phyloP scores from a whole-genome alignment of 805 yeast species.

The Spathaspora sp. region DNA sequence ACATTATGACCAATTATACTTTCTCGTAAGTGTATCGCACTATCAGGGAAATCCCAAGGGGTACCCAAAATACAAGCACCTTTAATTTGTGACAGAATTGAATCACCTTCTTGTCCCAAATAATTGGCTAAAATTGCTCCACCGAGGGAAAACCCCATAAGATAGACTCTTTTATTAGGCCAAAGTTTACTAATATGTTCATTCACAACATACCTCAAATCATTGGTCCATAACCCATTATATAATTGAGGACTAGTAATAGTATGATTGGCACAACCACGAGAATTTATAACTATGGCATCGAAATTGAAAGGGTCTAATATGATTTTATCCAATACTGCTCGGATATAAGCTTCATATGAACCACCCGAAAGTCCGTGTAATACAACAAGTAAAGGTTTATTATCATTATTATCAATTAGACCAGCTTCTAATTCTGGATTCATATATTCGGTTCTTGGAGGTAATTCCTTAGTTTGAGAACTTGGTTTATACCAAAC shows the following conservation, averaged over 20 bases:
- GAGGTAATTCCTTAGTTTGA: constrained; percentile 57
- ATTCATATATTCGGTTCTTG: constrained; percentile 61
- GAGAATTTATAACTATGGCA: constrained; percentile 58
- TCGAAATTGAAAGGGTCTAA: constrained; percentile 42
- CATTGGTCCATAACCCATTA: constrained; percentile 68
- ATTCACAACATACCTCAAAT: constrained; percentile 56
- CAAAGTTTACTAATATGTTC: constrained; percentile 45
- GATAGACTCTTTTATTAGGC: constrained; percentile 62
- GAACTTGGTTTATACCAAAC: constrained; percentile 36
- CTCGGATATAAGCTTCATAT: constrained; percentile 67
- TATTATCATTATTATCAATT: constrained; percentile 31
- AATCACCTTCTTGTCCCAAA: constrained; percentile 57
- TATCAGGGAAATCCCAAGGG: constrained; percentile 70
- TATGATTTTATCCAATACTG: constrained; percentile 45
- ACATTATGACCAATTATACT: constrained; percentile 35
- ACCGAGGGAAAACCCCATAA: constrained; percentile 72
- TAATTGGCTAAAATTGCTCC: constrained; percentile 65
- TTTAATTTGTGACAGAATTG: constrained; percentile 46
- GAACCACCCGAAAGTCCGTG: constrained; percentile 84
- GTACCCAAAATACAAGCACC: constrained; percentile 60
- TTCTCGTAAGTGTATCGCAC: constrained; percentile 44
- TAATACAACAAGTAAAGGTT: constrained; percentile 57
- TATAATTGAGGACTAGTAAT: constrained; percentile 65
- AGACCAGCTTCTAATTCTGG: constrained; percentile 37
- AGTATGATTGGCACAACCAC: constrained; percentile 78